These are phyloP conservation scores for Spiraea crenata DNA, from an alignment of 331 rosid species.

Conservation along the genomic window DNA sequence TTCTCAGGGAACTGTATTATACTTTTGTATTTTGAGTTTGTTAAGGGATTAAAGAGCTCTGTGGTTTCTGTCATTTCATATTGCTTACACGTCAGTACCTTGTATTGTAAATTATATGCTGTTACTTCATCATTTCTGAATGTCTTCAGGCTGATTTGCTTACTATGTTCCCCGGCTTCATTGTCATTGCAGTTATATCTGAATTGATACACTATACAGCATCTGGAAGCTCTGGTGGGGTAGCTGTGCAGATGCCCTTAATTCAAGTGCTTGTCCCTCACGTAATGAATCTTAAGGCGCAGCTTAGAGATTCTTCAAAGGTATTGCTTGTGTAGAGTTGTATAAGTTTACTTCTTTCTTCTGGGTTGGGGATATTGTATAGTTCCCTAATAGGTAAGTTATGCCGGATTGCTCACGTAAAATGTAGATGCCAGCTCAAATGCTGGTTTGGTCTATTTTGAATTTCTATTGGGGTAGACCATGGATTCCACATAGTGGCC, in stretches of 20 bases:
- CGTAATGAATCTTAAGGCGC: constrained; percentile 87
- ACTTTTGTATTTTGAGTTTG: neutral
- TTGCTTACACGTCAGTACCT: neutral
- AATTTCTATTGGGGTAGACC: too few species aligned
- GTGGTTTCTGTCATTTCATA: neutral
- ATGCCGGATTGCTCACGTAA: too few species aligned
- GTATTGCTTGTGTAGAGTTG: constrained; percentile 39
- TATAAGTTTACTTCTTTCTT: constrained; percentile 8
- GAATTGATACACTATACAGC: constrained; percentile 94
- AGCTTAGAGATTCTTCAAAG: constrained; percentile 91
- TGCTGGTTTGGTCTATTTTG: neutral
- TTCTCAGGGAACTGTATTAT: neutral
- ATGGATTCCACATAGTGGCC: too few species aligned
- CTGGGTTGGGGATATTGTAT: neutral
- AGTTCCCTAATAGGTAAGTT: neutral
- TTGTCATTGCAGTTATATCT: constrained; percentile 73
- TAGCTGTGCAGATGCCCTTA: constrained; percentile 78
- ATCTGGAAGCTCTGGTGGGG: constrained; percentile 63
- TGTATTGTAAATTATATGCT: neutral
- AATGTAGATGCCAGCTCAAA: too few species aligned
- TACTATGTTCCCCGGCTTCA: neutral
- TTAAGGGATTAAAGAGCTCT: neutral
- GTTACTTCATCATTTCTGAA: neutral
- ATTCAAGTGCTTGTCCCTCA: constrained; percentile 96
- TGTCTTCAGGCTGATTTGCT: constrained; percentile 3